phyloP scores from a whole-genome alignment of 2,329 filamentous ascomycete species.

The Colletotrichum melonis region DNA sequence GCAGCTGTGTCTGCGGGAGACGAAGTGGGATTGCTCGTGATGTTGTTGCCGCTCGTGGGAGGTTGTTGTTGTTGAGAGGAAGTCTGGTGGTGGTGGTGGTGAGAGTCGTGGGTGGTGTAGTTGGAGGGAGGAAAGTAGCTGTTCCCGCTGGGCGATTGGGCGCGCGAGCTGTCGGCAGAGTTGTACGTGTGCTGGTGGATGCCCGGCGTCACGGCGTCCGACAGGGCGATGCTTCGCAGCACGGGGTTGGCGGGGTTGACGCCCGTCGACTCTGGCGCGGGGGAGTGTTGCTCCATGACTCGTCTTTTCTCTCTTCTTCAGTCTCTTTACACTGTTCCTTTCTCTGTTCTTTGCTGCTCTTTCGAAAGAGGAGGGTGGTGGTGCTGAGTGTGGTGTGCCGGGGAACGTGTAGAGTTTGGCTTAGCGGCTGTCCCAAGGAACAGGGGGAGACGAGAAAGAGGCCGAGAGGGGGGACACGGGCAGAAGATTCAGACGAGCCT shows the following conservation, averaged over 20 bases:
- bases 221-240: constrained; percentile 32
- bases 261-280: not conserved
- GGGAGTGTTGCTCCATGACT: constrained; percentile 32
- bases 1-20: constrained; percentile 5
- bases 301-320: not conserved
- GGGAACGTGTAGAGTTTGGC: constrained; percentile 6
- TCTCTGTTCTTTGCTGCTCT: not conserved
- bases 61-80: too few species aligned
- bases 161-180: constrained; percentile 29
- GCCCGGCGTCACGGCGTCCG: constrained; percentile 44
- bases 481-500: constrained; percentile 7
- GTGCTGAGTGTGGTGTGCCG: not conserved
- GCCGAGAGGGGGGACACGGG: constrained; percentile 4
- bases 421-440: constrained; percentile 19
- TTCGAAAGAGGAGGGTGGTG: too few species aligned
- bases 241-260: constrained; percentile 35
- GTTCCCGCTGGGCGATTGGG: constrained; percentile 31
- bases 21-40: not conserved
- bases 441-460: constrained; percentile 1
- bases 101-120: constrained; percentile 21
- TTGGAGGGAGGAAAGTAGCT: constrained; percentile 41
- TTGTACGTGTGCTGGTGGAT: constrained; percentile 42
- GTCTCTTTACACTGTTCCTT: not conserved
- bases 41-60: not conserved
- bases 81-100: not conserved